Base-by-base conservation (phyloP, 177 flowering plant species). In the Vitis hybrid region DNA sequence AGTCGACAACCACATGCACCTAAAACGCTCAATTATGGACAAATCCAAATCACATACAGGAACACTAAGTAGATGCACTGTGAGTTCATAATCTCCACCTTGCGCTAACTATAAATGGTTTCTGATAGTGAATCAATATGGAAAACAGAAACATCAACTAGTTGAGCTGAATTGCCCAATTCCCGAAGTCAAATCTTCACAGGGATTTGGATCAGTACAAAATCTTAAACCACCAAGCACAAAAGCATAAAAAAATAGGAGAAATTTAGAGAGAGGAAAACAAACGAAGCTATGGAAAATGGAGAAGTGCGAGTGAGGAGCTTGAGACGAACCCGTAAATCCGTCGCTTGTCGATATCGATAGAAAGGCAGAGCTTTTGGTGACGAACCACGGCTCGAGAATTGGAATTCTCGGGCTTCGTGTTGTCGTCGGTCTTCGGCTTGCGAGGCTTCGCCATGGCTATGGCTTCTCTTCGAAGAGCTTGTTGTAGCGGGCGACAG, bases 401-500 rank as follows among this genome's bases (percentile, higher is more conserved):
- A 67, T 73, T 86, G 11, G 88, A 81, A 67, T 73, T 79, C 10
- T 86, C 90, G 0, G 80, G 70, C 73, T 82, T 85, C 69, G 87
- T 73, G 20, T 86, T 95, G 41, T 90, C 97, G 52, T 55, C 74
- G 62, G 21, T 82, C 78, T 92, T 88, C 63, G 83, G 82, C 82
- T 93, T 96, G 9, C 92, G 89, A 70, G 97, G 86, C 82, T 95
- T 95, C 84, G 97, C 97, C 99, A 96, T 96, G 67, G 55, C 54
- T 58, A 11, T n/a, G 11, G 9, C 62, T 41, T 41, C 9, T 8
- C 46, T 41, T 41, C 46, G 46, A 41, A 41, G 8, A 41, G 46
- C 46, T 41, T 41, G 46, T 1, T 3, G 0, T 27, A 3, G 4
- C 27, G 30, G 46, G 46, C 46, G 9, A 41, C 46, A 41, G 46